Evolutionary conservation across 345 rosid genomes (phyloP).

Genomic region (Hypericum androsaemum): DNA sequence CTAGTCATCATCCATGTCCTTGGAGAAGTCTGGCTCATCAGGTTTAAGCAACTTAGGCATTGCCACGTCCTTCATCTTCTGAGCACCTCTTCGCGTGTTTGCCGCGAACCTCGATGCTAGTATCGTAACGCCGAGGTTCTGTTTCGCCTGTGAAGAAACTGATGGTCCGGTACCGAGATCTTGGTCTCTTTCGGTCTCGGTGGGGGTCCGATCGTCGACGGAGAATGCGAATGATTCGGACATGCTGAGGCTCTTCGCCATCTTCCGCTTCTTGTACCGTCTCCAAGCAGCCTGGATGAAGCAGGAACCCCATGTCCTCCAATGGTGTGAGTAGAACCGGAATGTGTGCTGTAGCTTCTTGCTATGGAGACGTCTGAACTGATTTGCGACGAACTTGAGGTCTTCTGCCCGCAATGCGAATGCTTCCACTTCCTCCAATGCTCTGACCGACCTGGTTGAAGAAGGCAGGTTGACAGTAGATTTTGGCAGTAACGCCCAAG

Average conservation of each 20-base stretch:
- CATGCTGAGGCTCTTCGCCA: constrained; percentile 34
- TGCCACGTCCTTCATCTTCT: constrained; percentile 38
- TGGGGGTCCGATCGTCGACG: constrained; percentile 10
- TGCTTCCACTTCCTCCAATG: constrained; percentile 85
- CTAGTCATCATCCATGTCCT: constrained; percentile 37
- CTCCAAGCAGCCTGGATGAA: constrained; percentile 94
- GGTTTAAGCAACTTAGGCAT: constrained; percentile 59
- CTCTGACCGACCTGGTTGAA: constrained; percentile 86
- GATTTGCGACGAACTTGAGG: constrained; percentile 85
- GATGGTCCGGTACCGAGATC: constrained; percentile 8
- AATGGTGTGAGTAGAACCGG: constrained; percentile 80
- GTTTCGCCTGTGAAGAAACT: constrained; percentile 21
- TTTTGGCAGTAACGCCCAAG: constrained; percentile 93
- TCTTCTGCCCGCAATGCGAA: constrained; percentile 86
- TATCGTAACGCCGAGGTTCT: constrained; percentile 40
- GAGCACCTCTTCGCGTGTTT: constrained; percentile 54
- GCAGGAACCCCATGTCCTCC: constrained; percentile 97
- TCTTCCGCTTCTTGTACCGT: constrained; percentile 52
- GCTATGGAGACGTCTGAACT: constrained; percentile 84
- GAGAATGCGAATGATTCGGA: constrained; percentile 31
- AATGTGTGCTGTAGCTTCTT: constrained; percentile 91
- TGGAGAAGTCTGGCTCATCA: constrained; percentile 74
- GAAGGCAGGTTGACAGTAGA: constrained; percentile 63
- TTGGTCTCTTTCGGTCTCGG: constrained; percentile 16
- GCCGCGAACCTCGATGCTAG: constrained; percentile 70